A percentile compares a stretch with the other conserved stretches of the same genome.
These are phyloP conservation scores for Fusarium poae DNA, from an alignment of 2,329 filamentous ascomycete genomes.

Conservation along the genomic window DNA sequence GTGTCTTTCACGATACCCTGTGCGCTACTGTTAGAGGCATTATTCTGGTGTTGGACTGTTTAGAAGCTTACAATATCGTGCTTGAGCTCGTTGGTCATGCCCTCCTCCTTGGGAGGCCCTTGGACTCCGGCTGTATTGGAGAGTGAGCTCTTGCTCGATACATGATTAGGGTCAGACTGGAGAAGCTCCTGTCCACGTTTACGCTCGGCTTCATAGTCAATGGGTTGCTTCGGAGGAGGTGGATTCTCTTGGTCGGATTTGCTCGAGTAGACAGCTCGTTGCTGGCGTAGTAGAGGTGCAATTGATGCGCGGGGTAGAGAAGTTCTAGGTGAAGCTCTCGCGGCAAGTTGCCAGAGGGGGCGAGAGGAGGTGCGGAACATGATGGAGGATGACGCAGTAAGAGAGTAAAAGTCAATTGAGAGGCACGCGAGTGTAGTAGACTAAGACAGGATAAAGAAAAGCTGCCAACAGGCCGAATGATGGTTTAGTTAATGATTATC, in stretches of 20 bases:
- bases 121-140: conserved; percentile 60
- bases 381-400: conserved; percentile 5
- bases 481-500: conserved; percentile 1
- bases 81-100: conserved; percentile 55
- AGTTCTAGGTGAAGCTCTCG: conserved; percentile 28
- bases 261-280: conserved; percentile 45
- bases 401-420: conserved; percentile 14
- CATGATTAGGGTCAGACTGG: conserved; percentile 69
- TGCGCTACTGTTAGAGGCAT: conserved; percentile 4
- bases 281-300: conserved; percentile 28
- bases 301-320: conserved; percentile 20
- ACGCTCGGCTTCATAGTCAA: conserved; percentile 69
- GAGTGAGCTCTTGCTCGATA: conserved; percentile 69
- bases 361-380: conserved; percentile 52
- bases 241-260: conserved; percentile 41
- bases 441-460: not conserved
- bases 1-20: conserved; percentile 77
- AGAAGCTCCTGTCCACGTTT: conserved; percentile 67
- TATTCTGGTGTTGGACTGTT: rapidly evolving
- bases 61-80: conserved; percentile 67
- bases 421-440: conserved; percentile 11
- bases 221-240: conserved; percentile 50
- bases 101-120: conserved; percentile 33
- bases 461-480: conserved; percentile 3
- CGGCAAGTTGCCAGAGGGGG: conserved; percentile 42